A percentile compares a stretch with the other conserved stretches of the same genome.
Conservation (phyloP, 495 filamentous ascomycete genomes). For the Schizothecium vesticola region DNA sequence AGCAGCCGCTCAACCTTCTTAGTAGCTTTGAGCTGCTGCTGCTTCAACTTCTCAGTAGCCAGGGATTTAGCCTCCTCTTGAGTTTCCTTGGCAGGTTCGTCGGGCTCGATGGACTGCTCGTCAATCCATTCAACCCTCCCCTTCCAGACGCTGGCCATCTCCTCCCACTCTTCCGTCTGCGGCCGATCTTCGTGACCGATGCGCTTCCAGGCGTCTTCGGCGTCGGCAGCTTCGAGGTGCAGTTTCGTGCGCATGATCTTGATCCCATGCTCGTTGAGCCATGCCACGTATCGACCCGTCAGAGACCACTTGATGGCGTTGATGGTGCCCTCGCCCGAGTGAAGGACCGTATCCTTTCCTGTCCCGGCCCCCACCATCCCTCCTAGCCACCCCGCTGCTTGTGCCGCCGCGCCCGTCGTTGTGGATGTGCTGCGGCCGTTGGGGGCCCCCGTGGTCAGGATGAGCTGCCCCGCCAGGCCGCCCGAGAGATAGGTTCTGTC, state of each 20-base stretch:
- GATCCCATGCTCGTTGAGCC: conserved; percentile 93
- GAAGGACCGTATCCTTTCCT: conserved; percentile 82
- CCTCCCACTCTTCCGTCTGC: conserved; percentile 75
- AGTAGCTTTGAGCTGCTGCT: conserved; percentile 37
- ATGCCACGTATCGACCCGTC: conserved; percentile 84
- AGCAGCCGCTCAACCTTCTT: conserved; percentile 69
- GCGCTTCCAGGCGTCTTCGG: conserved; percentile 89
- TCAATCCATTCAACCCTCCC: conserved; percentile 88
- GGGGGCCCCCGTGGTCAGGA: conserved; percentile 79
- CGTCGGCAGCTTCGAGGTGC: conserved; percentile 67
- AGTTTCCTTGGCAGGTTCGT: conserved; percentile 40
- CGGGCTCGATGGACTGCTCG: conserved; percentile 62
- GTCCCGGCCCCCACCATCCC: conserved; percentile 71
- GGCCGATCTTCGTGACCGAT: conserved; percentile 87
- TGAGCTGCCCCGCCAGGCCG: conserved; percentile 80
- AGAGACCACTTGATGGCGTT: conserved; percentile 88
- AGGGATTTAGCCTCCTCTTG: conserved; percentile 31
- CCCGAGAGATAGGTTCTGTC: conserved; percentile 86
- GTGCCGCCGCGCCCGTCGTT: conserved; percentile 70
- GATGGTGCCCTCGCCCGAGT: conserved; percentile 88
- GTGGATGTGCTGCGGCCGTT: conserved; percentile 73
- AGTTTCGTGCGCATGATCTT: conserved; percentile 94
- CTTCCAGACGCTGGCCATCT: conserved; percentile 94
- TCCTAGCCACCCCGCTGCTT: conserved; percentile 83
- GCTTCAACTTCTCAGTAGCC: conserved; percentile 43